A percentile compares a stretch with the other conserved stretches of the same genome.
Conservation (phyloP, 352 stramenopile species). For the Phytophthora pistaciae region DNA sequence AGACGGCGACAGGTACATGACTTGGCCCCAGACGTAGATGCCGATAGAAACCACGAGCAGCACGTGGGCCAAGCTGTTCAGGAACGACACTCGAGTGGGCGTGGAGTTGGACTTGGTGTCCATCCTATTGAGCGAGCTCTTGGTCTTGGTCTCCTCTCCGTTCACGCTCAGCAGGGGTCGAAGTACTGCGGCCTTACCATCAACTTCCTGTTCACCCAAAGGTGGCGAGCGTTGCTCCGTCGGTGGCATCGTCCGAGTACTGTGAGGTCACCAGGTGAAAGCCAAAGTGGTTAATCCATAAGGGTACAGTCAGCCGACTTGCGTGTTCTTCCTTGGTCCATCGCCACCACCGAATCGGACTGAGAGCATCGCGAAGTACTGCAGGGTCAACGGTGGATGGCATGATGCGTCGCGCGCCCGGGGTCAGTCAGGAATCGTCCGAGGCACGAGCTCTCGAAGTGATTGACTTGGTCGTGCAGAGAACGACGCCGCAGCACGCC, state of each 20-base stretch:
- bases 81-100: conserved; percentile 8
- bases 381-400: conserved; percentile 11
- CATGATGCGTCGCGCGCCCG: conserved; percentile 18
- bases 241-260: conserved; percentile 16
- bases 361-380: conserved; percentile 7
- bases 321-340: conserved; percentile 9
- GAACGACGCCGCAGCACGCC: conserved; percentile 26
- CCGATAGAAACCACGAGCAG: conserved; percentile 46
- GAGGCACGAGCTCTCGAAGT: conserved; percentile 41
- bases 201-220: neutral
- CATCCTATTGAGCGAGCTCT: neutral
- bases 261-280: conserved; percentile 8
- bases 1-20: conserved; percentile 49
- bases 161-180: conserved; percentile 22
- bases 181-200: conserved; percentile 11
- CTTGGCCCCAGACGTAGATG: conserved; percentile 50
- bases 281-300: conserved; percentile 14
- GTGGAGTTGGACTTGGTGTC: neutral
- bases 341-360: conserved; percentile 23
- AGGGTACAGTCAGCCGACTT: neutral
- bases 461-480: conserved; percentile 33
- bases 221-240: conserved; percentile 19
- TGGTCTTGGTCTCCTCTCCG: neutral
- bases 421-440: conserved; percentile 13
- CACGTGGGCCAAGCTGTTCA: conserved; percentile 38